Evolutionary conservation across 2,329 filamentous ascomycete genomes (phyloP), one percentile per base, ranked within the genome.

Genomic region (Fusarium nelsonii): DNA sequence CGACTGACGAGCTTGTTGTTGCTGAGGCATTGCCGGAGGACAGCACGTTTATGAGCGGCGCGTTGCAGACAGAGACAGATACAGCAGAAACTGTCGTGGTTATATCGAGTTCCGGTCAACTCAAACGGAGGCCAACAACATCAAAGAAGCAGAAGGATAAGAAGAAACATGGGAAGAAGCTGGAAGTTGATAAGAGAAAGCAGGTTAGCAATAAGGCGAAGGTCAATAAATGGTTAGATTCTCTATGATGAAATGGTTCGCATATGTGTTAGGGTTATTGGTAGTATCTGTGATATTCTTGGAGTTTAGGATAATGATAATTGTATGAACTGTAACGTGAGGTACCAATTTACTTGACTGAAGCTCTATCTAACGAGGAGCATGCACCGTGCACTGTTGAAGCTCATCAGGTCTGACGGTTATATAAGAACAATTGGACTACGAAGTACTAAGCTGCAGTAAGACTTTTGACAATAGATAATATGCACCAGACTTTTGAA

Each of bases 191-290:
- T 7, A 72, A 72, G 49, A 72, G 68, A 46, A 69, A 69, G 49
- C 69, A 69, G 23, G 56, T 73, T 36, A 71, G 65, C 41, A 45
- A 67, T 15, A 66, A 52, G 36, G 43, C 53, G 12, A 74, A 73
- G 43, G 72, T 74, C 15, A 49, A 61, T 11, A 70, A 69, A 12
- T 74, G 72, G 72, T 23, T 73, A 50, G 52, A 65, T 20, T 37
- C 51, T 20, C 34, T 64, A 44, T 68, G 49, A 18, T 16, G n/a
- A 32, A n/a, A 4, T 8, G 12, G n/a, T n/a, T 36, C 14, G 6
- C 7, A 18, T 18, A 3, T 20, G 18, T 32, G 5, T 36, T 23
- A 16, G 11, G 12, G 12, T 15, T 6, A 9, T 5, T 16, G 28
- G 20, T 4, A 33, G 30, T 9, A 8, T 23, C 44, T 3, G 14